Evolutionary conservation across 345 rosid species (phyloP).

Genomic region (Syzygium aromaticum): DNA sequence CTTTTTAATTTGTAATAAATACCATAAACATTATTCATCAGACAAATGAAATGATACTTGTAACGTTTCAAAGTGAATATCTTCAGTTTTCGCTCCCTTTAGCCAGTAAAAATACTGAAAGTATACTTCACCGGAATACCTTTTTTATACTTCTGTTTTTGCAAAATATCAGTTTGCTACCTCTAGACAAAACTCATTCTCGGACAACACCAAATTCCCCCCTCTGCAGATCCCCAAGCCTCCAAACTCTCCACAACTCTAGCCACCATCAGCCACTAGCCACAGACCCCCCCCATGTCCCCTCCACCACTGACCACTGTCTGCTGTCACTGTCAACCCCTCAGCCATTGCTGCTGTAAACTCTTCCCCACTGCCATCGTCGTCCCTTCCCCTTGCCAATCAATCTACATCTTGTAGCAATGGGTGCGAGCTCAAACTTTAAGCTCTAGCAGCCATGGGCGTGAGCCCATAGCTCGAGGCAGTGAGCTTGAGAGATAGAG

Average conservation of each 20-base stretch:
- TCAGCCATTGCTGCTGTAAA: no score
- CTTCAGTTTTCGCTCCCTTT: neutral
- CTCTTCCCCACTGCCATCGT: neutral
- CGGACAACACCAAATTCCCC: neutral
- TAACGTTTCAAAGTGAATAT: neutral
- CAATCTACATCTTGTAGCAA: neutral
- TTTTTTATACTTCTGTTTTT: neutral
- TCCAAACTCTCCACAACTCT: neutral
- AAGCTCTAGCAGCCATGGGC: neutral
- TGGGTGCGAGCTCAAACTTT: neutral
- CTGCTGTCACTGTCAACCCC: neutral
- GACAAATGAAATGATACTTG: neutral
- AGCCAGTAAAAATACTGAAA: neutral
- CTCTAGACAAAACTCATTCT: neutral
- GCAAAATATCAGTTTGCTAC: neutral
- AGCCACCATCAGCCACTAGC: neutral
- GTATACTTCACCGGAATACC: neutral
- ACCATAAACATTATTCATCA: neutral
- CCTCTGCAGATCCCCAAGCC: neutral
- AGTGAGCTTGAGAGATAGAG: neutral
- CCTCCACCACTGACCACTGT: neutral
- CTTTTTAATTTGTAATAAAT: neutral
- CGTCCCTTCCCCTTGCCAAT: neutral
- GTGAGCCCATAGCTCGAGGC: neutral
- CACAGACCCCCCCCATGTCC: neutral